Evolutionary conservation across 371 early-diverging fungal species (phyloP), one percentile per base, ranked within the genome.

Genomic region (Syncephalis plumigaleata): DNA sequence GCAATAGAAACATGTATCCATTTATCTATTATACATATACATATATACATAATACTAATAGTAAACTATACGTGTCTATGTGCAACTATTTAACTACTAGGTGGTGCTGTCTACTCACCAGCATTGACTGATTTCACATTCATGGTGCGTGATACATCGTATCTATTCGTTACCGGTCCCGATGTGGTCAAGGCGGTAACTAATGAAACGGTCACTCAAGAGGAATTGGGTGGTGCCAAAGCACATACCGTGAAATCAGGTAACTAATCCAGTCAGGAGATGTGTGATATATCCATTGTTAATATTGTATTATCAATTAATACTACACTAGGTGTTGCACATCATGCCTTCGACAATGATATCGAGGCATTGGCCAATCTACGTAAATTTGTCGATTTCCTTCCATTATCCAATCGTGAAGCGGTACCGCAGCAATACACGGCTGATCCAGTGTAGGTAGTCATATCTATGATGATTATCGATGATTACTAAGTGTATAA

Each of bases 101-200:
- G 87, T 50, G 95, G 93, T 27, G 94, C 93, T 8, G 96, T 93
- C 13, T 95, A 95, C 69, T 90, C 91, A 3, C 96, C 96, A 5
- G 96, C 96, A 16, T 66, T 95, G 63, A 95, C 93, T 0, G 96
- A 95, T 54, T 92, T 92, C 52, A 88, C 84, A 0, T 89, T 93
- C 55, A 95, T 95, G 96, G 93, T 95, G 5, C 73, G 81, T 18
- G 89, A 90, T 55, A 85, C 90, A 1, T 92, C 93, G n/a, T 85
- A 91, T 61, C 75, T 95, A 55, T 95, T 92, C 66, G 96, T 95
- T 42, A 95, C 96, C 2, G 96, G 96, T 9, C 96, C 96, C 2
- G 93, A 91, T 25, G 96, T 95, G 3, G 92, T 95, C 55, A 90
- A 87, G 70, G 84, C 90, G 3, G 93, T 95, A 46, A 90, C 90